Conservation (phyloP, 306 rosid species). For the Vigna mungo region DNA sequence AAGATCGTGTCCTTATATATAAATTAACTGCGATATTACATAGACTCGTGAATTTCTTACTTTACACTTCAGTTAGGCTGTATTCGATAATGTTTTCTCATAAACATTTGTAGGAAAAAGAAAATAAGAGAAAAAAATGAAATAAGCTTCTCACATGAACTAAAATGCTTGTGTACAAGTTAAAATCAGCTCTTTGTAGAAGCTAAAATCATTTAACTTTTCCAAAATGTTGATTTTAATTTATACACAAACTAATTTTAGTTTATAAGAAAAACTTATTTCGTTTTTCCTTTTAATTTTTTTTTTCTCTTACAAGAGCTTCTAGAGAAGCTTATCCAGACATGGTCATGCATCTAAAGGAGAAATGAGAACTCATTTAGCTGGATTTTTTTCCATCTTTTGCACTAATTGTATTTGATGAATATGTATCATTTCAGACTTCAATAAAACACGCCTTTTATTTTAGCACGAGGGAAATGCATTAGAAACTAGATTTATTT, state of each 20-base stretch:
- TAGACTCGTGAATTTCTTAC: constrained; percentile 17
- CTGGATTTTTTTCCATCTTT: constrained; percentile 26
- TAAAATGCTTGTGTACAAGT: no score
- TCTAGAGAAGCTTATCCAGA: no score
- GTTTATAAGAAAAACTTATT: no score
- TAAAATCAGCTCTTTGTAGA: background rate
- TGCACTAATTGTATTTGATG: constrained; percentile 22
- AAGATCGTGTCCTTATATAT: constrained; percentile 30
- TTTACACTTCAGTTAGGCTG: constrained; percentile 7
- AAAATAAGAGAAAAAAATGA: no score
- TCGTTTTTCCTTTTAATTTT: no score
- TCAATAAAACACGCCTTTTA: constrained; percentile 32
- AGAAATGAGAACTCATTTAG: constrained; percentile 34
- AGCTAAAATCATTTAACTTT: no score
- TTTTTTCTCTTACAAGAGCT: no score
- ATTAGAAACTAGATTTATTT: constrained; percentile 9
- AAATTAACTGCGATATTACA: constrained; percentile 17
- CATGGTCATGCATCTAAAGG: constrained; percentile 5
- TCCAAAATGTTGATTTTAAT: no score
- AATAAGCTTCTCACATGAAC: background rate
- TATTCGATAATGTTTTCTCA: no score
- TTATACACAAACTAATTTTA: no score
- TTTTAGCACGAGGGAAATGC: constrained; percentile 34
- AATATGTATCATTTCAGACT: constrained; percentile 33
- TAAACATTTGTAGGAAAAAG: no score